Base-by-base conservation (phyloP, 2,329 filamentous ascomycete genomes). In the Calonectria pteridis region DNA sequence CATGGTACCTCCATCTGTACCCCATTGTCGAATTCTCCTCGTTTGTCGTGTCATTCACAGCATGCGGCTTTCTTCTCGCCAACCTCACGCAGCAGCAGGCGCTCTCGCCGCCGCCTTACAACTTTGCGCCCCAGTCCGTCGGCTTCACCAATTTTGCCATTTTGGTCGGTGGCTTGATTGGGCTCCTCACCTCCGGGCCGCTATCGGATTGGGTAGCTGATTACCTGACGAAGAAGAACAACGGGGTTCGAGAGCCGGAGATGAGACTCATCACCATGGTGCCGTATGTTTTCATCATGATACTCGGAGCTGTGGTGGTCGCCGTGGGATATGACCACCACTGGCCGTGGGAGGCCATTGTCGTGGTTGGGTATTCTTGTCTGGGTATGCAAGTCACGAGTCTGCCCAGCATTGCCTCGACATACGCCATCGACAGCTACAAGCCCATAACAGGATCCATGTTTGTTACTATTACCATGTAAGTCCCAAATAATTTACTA, bases 361-460 rank as follows among this genome's bases (percentile, higher is more conserved):
- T 68, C 4, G 49, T 68, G 16, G n/a, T 72, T 29, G 70, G 70
- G 11, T 72, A 72, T 26, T 59, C 69, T 20, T 72, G 69, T 18
- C 11, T 72, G 40, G 69, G 69, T 4, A 72, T 72, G 2, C 64
- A 72, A 29, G 69, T 72, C 43, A 72, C 69, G 31, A 68, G 65
- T 23, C 35, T 73, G 6, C 66, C 66, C 3, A 73, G 71, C 28
- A 73, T 73, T 50, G 71, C 66, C 6, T 73, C 71, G 4, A 73
- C 71, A 18, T 73, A 73, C 13, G 71, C 71, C n/a, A 73, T 73
- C 37, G 71, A 73, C 35, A 73, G 66, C 23, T 73, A 73, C 59
- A 73, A 73, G 20, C 71, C 66, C 1, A 73, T 73, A 31, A 73
- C 66, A 2, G 71, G 71, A 1, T 65, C 71, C 6, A 69, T 73